A percentile compares a stretch with the other conserved stretches of the same genome.
Evolutionary conservation across 306 rosid genomes (phyloP).

Genomic region (Trifolium dubium): DNA sequence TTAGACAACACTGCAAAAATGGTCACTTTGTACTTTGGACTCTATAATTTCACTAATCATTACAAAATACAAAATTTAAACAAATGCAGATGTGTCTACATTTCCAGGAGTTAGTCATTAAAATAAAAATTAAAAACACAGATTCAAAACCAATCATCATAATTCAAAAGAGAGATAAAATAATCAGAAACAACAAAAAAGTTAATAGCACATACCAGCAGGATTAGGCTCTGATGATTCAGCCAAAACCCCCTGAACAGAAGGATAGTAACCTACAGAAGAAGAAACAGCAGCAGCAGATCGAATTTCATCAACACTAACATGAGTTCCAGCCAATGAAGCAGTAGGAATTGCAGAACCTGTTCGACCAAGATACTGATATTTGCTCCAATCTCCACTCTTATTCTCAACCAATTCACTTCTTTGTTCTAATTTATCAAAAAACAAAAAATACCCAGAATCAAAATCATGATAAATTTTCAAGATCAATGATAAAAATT

Average conservation of each 20-base stretch:
- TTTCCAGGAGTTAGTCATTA: not conserved
- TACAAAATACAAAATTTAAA: not conserved
- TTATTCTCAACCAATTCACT: conserved; percentile 59
- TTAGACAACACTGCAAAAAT: not conserved
- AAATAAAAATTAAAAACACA: conserved; percentile 36
- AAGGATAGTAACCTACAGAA: conserved; percentile 69
- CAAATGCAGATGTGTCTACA: not conserved
- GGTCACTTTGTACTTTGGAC: not conserved
- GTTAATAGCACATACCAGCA: conserved; percentile 51
- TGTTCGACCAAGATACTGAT: conserved; percentile 67
- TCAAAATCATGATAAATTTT: conserved; percentile 25
- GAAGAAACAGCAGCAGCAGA: conserved; percentile 73
- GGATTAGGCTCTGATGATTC: conserved; percentile 66
- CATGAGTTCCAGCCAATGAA: conserved; percentile 70
- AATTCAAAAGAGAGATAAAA: conserved; percentile 30
- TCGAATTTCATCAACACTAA: conserved; percentile 90
- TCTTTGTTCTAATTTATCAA: conserved; percentile 51
- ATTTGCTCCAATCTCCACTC: conserved; percentile 69
- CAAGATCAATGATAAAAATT: not conserved
- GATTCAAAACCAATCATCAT: conserved; percentile 38
- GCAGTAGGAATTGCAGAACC: conserved; percentile 70
- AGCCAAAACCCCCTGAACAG: conserved; percentile 76
- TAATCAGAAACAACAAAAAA: conserved; percentile 14
- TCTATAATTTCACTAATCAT: not conserved
- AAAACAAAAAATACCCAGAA: conserved; percentile 12